Base-by-base conservation (phyloP, 257 asterid genomes). In the Salvia hispanica region DNA sequence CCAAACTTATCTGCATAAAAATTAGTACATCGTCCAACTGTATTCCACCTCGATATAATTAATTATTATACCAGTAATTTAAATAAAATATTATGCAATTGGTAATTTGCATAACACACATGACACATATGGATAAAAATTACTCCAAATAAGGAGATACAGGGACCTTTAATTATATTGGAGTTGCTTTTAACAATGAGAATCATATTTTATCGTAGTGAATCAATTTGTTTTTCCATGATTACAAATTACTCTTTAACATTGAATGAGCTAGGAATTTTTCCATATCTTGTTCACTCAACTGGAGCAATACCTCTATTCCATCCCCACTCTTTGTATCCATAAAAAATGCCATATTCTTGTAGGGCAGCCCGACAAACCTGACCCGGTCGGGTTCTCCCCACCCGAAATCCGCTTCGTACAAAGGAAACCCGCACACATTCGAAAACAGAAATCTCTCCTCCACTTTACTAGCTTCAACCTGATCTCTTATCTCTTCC, bases 361-460 rank as follows among this genome's bases (percentile, higher is more conserved):
- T 72, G 66, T 62, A 77, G 0, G 54, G 28, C 31, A 25, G 31
- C 31, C 31, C 31, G 31, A 25, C 31, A 58, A 79, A 51, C 18
- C 64, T 39, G 8, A 76, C 79, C 86, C 77, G 58, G 54, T 43
- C 46, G 4, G 91, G 90, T 51, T 53, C 72, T 52, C 86, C 88
- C 85, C 82, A 80, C 34, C 85, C 85, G 62, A 83, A 83, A 78
- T 83, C 86, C 3, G 78, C 72, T 56, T 78, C 81, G 7, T 83
- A 82, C 18, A 79, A 14, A 2, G 82, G 86, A 33, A 82, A 77
- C 72, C 86, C 14, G 11, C 0, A 34, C 66, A 34, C 6, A 34
- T 5, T 62, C 2, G 86, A 76, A 54, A 86, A 79, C 52, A 40
- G 70, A 18, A 86, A 61, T 2, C 74, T 2, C 3, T 71, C 74